Conservation (phyloP, 116 monocot genomes). For the Phalaenopsis hybrid region DNA sequence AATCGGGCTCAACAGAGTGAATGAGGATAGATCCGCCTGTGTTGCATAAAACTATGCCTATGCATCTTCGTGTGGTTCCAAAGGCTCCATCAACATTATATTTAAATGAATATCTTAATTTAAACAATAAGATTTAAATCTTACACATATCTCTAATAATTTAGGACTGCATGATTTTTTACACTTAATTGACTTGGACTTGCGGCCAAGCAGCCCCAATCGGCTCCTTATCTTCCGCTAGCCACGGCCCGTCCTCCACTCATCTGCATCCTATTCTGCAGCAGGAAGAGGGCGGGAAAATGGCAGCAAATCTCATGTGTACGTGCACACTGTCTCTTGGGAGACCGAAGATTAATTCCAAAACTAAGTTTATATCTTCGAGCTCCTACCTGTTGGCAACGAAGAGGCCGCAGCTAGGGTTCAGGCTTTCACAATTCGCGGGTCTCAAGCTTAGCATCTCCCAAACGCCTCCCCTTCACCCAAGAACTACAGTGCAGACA, state of each 20-base stretch:
- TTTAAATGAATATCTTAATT: too few relatives aligned
- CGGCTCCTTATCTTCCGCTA: neutral
- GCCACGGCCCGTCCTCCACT: neutral
- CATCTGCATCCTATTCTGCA: neutral
- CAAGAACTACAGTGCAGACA: slow-evolving; percentile 5
- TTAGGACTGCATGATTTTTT: too few relatives aligned
- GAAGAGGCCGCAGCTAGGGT: slow-evolving; percentile 5
- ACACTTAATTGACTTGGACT: too few relatives aligned
- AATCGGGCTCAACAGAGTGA: too few relatives aligned
- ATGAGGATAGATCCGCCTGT: too few relatives aligned
- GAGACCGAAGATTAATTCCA: neutral
- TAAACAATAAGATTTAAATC: too few relatives aligned
- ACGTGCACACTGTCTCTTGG: neutral
- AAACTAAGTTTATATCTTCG: neutral
- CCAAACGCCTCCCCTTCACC: neutral
- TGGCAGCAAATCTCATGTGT: neutral
- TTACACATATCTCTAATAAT: too few relatives aligned
- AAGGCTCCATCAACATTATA: too few relatives aligned
- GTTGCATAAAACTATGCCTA: too few relatives aligned
- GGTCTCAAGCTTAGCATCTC: slow-evolving; percentile 22
- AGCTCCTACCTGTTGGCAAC: neutral
- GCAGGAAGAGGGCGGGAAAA: neutral
- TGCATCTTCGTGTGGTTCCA: too few relatives aligned
- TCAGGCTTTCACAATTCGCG: slow-evolving; percentile 13
- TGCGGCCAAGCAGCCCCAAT: too few relatives aligned